A percentile compares a stretch with the other conserved stretches of the same genome.
Conservation (phyloP, 208 protist genomes). For the Tritrichomonas foetus region DNA sequence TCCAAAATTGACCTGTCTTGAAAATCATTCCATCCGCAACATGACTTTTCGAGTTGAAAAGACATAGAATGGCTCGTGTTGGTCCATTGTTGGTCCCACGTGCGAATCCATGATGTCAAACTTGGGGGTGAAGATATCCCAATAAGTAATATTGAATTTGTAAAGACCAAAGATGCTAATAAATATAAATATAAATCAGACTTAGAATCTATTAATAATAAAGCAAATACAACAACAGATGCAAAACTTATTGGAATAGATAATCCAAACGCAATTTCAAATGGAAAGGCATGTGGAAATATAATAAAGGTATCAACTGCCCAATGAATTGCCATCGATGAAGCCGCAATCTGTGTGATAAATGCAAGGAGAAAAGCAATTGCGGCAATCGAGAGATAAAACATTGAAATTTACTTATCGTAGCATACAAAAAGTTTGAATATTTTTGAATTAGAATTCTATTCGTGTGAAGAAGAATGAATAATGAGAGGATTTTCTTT, state of each 20-base stretch:
- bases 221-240: not conserved
- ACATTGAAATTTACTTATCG: no score
- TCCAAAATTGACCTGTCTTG: not conserved
- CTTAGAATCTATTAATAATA: not conserved
- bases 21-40: conserved; percentile 19
- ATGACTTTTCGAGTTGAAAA: not conserved
- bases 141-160: not conserved
- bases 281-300: not conserved
- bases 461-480: no score
- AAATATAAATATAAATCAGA: not conserved
- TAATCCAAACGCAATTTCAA: not conserved
- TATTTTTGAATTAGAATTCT: no score
- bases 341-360: not conserved
- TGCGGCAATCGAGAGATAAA: not conserved
- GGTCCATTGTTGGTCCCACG: not conserved
- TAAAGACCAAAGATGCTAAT: not conserved
- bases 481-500: no score
- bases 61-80: not conserved
- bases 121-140: not conserved
- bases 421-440: no score
- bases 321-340: not conserved
- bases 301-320: not conserved
- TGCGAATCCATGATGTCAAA: not conserved
- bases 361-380: not conserved
- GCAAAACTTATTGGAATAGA: not conserved